These are phyloP conservation scores for Russula emetica DNA, from an alignment of 768 basidiomycete genomes.

Conservation along the genomic window DNA sequence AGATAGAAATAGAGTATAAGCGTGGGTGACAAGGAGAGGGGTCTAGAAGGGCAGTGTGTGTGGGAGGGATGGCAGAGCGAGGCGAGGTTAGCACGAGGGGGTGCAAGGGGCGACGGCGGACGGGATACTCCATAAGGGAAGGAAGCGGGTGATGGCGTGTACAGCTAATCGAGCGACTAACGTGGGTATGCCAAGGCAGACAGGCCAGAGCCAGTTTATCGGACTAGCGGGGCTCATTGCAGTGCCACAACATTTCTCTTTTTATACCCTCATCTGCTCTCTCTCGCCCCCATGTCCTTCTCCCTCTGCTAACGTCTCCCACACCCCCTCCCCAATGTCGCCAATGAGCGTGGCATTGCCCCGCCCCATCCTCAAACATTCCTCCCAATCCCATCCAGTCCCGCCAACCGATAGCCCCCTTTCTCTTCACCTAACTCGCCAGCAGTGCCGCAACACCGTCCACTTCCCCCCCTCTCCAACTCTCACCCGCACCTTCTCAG, in stretches of 20 bases:
- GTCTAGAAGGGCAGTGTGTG: neutral
- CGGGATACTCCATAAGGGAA: constrained; percentile 2
- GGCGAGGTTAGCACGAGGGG: constrained; percentile 18
- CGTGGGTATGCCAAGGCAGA: neutral
- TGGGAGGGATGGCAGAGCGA: neutral
- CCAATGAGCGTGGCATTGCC: constrained; percentile 13
- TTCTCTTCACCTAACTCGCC: constrained; percentile 2
- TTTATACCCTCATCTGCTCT: constrained; percentile 3
- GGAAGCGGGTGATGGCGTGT: neutral
- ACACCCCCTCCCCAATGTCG: neutral
- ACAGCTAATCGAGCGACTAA: constrained; percentile 6
- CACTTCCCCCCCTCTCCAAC: constrained; percentile 44
- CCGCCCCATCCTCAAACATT: constrained; percentile 28
- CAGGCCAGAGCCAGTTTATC: neutral
- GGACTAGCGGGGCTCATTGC: neutral
- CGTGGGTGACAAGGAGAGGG: neutral
- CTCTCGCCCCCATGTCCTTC: constrained; percentile 6
- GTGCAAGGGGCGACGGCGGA: neutral
- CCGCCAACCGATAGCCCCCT: neutral
- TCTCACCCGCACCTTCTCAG: constrained; percentile 40
- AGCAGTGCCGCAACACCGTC: constrained; percentile 35
- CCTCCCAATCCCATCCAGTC: constrained; percentile 11
- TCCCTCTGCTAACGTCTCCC: constrained; percentile 12
- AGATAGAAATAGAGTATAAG: neutral
- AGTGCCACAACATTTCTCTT: constrained; percentile 14